Conservation (phyloP, 805 yeast species). For the Starmera quercuum region DNA sequence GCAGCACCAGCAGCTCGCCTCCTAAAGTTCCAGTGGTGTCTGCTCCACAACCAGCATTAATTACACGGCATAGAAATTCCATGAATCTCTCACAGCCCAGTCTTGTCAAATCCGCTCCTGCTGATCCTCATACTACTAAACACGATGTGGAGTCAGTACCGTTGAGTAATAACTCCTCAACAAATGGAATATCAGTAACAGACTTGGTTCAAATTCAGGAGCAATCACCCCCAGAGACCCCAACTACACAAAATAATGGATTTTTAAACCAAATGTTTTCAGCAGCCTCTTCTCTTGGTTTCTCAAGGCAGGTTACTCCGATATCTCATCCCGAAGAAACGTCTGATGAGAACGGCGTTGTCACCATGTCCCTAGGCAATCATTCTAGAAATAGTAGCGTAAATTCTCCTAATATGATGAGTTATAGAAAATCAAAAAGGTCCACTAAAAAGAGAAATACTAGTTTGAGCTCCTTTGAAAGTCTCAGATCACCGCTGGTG, state of each 20-base stretch:
- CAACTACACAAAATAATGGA: constrained; percentile 2
- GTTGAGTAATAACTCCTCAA: constrained; percentile 5
- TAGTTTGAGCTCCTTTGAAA: constrained; percentile 12
- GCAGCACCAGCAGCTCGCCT: too few relatives aligned
- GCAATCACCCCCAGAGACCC: constrained; percentile 13
- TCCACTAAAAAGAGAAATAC: constrained; percentile 9
- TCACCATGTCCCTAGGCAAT: constrained; percentile 2
- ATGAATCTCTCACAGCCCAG: constrained; percentile 1
- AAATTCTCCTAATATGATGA: constrained; percentile 18
- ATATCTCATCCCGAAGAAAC: neutral
- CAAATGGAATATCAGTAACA: too few relatives aligned
- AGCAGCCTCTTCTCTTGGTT: constrained; percentile 5
- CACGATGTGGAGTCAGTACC: constrained; percentile 35
- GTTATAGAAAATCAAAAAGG: constrained; percentile 12
- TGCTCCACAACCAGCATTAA: constrained; percentile 2
- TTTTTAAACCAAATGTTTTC: constrained; percentile 16
- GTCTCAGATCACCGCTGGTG: constrained; percentile 13
- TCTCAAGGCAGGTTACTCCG: neutral
- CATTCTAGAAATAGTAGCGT: constrained; percentile 1
- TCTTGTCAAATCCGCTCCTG: constrained; percentile 36
- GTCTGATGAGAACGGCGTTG: neutral
- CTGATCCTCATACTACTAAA: constrained; percentile 43
- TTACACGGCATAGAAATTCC: constrained; percentile 1
- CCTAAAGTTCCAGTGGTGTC: constrained; percentile 5
- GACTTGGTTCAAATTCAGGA: constrained; percentile 8